These are phyloP conservation scores for Xylaria sp. DNA, from an alignment of 2,329 filamentous ascomycete species.

Conservation along the genomic window DNA sequence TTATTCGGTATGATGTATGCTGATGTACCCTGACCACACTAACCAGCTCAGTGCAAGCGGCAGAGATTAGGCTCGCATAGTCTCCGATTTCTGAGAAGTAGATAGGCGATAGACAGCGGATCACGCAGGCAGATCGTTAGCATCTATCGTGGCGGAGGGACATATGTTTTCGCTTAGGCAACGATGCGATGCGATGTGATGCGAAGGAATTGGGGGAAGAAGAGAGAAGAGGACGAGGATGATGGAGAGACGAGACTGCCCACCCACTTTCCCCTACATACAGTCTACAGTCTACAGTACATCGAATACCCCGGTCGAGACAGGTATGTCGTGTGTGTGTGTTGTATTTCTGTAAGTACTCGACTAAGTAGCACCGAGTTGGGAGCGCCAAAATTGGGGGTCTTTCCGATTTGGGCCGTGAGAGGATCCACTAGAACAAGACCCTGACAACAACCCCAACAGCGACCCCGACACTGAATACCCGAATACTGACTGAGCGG, in stretches of 20 bases:
- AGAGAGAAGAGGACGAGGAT: neutral
- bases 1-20: neutral
- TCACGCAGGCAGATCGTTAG: neutral
- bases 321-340: neutral
- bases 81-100: no score
- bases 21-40: neutral
- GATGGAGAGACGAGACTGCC: neutral
- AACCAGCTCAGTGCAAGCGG: neutral
- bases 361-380: neutral
- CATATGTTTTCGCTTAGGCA: neutral
- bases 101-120: neutral
- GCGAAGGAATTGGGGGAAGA: constrained; percentile 3
- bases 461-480: constrained; percentile 1
- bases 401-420: constrained; percentile 16
- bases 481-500: no score
- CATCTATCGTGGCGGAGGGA: neutral
- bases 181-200: neutral
- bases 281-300: neutral
- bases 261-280: neutral
- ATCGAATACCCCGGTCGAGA: no score
- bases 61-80: neutral
- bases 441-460: no score
- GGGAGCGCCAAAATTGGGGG: constrained; percentile 14
- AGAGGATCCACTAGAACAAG: constrained; percentile 4
- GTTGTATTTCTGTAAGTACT: neutral